phyloP scores from a whole-genome alignment of 768 basidiomycete species.

The Saitozyma podzolica region DNA sequence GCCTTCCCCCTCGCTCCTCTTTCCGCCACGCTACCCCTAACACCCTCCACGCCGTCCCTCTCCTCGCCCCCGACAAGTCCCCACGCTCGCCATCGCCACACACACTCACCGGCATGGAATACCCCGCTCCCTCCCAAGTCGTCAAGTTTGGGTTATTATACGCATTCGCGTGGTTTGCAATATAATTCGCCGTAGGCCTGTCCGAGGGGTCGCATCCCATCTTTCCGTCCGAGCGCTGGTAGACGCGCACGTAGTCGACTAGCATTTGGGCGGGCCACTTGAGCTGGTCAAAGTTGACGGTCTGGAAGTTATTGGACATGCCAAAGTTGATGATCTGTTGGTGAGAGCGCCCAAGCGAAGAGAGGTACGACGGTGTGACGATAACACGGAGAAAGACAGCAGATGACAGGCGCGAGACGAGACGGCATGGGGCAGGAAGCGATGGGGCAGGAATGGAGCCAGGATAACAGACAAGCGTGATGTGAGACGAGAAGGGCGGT shows the following conservation, averaged over 20 bases:
- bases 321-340: constrained; percentile 63
- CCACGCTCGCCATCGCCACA: not conserved
- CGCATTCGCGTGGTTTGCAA: constrained; percentile 58
- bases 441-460: not conserved
- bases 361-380: not conserved
- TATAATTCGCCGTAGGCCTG: constrained; percentile 76
- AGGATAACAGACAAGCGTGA: not conserved
- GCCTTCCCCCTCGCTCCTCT: too few relatives aligned
- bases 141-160: constrained; percentile 82
- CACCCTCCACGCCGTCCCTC: too few relatives aligned
- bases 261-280: constrained; percentile 76
- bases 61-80: too few relatives aligned
- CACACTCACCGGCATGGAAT: constrained; percentile 68
- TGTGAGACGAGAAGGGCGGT: not conserved
- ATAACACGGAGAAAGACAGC: not conserved
- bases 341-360: too few relatives aligned
- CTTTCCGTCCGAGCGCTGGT: constrained; percentile 67
- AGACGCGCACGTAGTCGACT: constrained; percentile 73
- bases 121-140: constrained; percentile 76
- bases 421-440: not conserved
- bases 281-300: constrained; percentile 58
- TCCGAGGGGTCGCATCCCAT: constrained; percentile 76
- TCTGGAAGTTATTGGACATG: constrained; percentile 51
- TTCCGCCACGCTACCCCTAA: too few relatives aligned
- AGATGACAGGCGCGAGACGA: not conserved